Evolutionary conservation across 169 alveolate species (phyloP).

Genomic region (Pseudocohnilembus persalinus): DNA sequence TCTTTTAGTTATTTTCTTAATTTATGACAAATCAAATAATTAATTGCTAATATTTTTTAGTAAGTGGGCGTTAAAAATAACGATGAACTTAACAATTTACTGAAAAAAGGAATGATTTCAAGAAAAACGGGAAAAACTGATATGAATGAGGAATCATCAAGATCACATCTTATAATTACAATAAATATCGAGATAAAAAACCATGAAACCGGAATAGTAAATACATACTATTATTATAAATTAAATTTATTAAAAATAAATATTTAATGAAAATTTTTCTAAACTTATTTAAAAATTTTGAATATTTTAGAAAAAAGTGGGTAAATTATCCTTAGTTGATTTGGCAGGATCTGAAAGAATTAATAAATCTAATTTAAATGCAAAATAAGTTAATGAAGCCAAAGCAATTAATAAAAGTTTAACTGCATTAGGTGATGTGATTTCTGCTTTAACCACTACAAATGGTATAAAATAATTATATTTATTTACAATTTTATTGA

Average conservation of each 20-base stretch:
- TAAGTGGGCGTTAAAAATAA: slow-evolving; percentile 29
- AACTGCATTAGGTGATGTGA: slow-evolving; percentile 91
- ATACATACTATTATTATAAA: too few relatives aligned
- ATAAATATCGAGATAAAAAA: slow-evolving; percentile 76
- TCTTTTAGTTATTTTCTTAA: background rate
- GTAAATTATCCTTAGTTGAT: slow-evolving; percentile 88
- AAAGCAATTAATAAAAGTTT: slow-evolving; percentile 85
- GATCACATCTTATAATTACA: slow-evolving; percentile 87
- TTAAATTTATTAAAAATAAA: background rate
- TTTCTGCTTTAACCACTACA: slow-evolving; percentile 77
- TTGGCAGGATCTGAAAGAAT: slow-evolving; percentile 92
- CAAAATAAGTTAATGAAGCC: slow-evolving; percentile 82
- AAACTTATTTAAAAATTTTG: slow-evolving; percentile 7
- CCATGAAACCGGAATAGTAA: slow-evolving; percentile 46
- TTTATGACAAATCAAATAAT: too few relatives aligned
- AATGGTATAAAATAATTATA: background rate
- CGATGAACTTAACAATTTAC: slow-evolving; percentile 47
- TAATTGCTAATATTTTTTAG: background rate
- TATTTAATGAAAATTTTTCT: background rate
- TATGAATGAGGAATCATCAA: slow-evolving; percentile 85
- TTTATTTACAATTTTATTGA: background rate
- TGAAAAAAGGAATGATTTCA: slow-evolving; percentile 64
- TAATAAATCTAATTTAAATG: slow-evolving; percentile 68
- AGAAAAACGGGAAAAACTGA: slow-evolving; percentile 81
- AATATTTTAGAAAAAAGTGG: slow-evolving; percentile 61